Evolutionary conservation across 768 basidiomycete genomes (phyloP).

Genomic region (Boletus rubescentipes): DNA sequence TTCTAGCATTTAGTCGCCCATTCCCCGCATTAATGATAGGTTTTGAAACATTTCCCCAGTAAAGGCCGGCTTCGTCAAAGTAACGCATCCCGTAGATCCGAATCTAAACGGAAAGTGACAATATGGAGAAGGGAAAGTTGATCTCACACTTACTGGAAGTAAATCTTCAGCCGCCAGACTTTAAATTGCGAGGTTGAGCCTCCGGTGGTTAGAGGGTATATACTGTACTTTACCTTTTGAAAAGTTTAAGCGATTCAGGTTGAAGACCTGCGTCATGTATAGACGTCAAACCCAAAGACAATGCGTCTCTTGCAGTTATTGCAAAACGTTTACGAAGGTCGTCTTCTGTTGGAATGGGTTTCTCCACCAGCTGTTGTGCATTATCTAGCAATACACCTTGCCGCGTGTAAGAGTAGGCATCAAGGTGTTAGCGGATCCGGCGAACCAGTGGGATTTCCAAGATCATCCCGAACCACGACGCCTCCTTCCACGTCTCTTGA

Average conservation of each 20-base stretch:
- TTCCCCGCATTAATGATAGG: conserved; percentile 58
- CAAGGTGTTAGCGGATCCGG: background rate
- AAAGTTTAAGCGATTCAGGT: conserved; percentile 71
- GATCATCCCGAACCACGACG: conserved; percentile 64
- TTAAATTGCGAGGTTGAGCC: conserved; percentile 8
- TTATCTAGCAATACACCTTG: conserved; percentile 81
- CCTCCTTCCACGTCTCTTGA: conserved; percentile 79
- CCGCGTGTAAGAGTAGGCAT: conserved; percentile 2
- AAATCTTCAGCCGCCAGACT: conserved; percentile 62
- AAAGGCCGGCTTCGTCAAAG: conserved; percentile 63
- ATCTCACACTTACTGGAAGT: conserved; percentile 52
- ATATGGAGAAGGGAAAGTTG: conserved; percentile 4
- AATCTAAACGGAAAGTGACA: conserved; percentile 44
- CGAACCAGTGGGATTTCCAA: conserved; percentile 70
- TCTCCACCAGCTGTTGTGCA: conserved; percentile 71
- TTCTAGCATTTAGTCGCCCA: conserved; percentile 66
- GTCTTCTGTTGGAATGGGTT: conserved; percentile 60
- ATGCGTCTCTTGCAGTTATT: conserved; percentile 63
- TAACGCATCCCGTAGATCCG: conserved; percentile 78
- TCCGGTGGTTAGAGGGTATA: background rate
- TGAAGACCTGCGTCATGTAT: conserved; percentile 84
- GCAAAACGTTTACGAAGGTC: conserved; percentile 63
- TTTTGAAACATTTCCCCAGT: conserved; percentile 68
- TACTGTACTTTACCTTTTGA: conserved; percentile 49
- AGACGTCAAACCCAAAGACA: conserved; percentile 71